These are phyloP conservation scores for Xylaria sp. DNA, from an alignment of 2,329 filamentous ascomycete species.

Conservation along the genomic window DNA sequence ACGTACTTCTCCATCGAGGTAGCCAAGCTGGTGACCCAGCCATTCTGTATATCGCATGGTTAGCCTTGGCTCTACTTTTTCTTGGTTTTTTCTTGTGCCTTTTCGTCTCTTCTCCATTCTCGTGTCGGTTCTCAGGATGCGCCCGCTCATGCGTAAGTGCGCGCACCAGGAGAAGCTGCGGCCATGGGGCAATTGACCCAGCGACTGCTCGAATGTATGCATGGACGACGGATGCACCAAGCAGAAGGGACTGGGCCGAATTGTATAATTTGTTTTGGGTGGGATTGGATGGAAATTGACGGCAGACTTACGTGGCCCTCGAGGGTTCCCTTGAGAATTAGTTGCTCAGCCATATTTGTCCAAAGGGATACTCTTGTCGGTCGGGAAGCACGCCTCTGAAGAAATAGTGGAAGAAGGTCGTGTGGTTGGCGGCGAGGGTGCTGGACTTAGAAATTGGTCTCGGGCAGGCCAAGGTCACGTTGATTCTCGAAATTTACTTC, in stretches of 20 bases:
- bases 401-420: conserved; percentile 50
- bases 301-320: conserved; percentile 84
- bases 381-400: conserved; percentile 45
- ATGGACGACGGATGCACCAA: background rate
- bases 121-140: background rate
- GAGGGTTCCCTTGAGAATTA: conserved; percentile 96
- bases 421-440: conserved; percentile 39
- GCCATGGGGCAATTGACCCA: background rate
- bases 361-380: conserved; percentile 52
- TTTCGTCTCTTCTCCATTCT: background rate
- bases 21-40: conserved; percentile 98
- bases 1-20: conserved; percentile 98
- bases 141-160: conserved; percentile 3
- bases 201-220: background rate
- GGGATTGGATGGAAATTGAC: background rate
- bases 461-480: conserved; percentile 23
- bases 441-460: conserved; percentile 40
- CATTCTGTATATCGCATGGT: conserved; percentile 68
- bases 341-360: conserved; percentile 84
- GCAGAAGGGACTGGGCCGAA: background rate
- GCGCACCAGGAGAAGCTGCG: background rate
- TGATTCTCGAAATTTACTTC: conserved; percentile 43
- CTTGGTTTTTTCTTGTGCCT: background rate
- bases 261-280: background rate
- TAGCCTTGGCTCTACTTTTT: conserved; percentile 1